A percentile compares a stretch with the other conserved stretches of the same genome.
Conservation (phyloP, 2,329 filamentous ascomycete genomes). For the Monilinia fructigena region DNA sequence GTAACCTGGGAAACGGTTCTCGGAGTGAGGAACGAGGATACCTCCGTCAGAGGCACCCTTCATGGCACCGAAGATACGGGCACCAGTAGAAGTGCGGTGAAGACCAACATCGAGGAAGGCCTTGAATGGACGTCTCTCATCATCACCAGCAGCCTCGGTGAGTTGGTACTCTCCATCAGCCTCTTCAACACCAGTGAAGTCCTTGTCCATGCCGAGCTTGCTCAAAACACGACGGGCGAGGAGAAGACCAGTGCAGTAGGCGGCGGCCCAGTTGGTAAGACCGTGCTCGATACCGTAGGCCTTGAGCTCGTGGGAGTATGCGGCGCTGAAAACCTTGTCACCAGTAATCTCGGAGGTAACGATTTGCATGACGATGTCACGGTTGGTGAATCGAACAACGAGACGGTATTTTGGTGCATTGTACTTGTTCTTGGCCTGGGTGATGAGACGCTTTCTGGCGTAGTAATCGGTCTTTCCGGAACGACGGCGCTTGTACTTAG, state of each 20-base stretch:
- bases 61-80: constrained; percentile 98
- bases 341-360: constrained; percentile 93
- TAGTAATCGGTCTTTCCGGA: constrained; percentile 99
- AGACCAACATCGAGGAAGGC: constrained; percentile 98
- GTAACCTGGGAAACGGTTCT: constrained; percentile 99
- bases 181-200: constrained; percentile 96
- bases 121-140: constrained; percentile 98
- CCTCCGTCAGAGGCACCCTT: constrained; percentile 99
- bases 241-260: constrained; percentile 94
- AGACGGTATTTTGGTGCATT: constrained; percentile 99
- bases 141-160: constrained; percentile 85
- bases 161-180: constrained; percentile 92
- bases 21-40: constrained; percentile 94
- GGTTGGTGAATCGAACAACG: constrained; percentile 99
- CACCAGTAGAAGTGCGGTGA: constrained; percentile 93
- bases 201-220: constrained; percentile 94
- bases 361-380: constrained; percentile 98
- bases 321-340: constrained; percentile 92
- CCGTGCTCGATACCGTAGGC: constrained; percentile 97
- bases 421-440: constrained; percentile 99
- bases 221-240: constrained; percentile 93
- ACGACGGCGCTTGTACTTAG: constrained; percentile 98
- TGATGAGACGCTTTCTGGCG: constrained; percentile 98
- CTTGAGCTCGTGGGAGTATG: constrained; percentile 97
- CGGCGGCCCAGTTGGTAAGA: constrained; percentile 99